Evolutionary conservation across 139 green algal species (phyloP).

Genomic region (Mesostigma viride): DNA sequence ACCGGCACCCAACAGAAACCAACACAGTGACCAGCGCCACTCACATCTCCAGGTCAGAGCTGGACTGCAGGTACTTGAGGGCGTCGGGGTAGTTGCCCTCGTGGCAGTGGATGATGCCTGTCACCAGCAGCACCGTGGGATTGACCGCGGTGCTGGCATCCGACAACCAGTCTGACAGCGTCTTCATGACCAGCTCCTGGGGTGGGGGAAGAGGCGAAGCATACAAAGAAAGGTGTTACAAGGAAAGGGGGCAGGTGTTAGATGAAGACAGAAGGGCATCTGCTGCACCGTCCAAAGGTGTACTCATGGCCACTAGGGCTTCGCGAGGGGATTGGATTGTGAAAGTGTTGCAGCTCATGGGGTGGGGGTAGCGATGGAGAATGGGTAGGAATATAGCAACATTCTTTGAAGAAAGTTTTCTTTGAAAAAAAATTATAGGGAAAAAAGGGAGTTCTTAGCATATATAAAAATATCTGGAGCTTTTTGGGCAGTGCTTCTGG

Average conservation of each 20-base stretch:
- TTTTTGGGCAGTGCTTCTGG: no score
- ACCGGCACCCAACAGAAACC: conserved; percentile 6
- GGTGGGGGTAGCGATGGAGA: no score
- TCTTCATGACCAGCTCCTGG: conserved; percentile 38
- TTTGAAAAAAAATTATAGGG: no score
- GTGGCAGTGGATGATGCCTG: conserved; percentile 56
- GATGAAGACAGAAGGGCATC: background rate
- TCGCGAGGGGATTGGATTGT: no score
- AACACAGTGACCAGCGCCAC: conserved; percentile 62
- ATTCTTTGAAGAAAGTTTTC: no score
- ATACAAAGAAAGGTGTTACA: no score
- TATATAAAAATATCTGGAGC: no score
- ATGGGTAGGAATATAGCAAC: no score
- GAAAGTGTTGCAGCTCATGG: no score
- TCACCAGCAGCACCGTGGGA: conserved; percentile 63
- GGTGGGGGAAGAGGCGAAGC: background rate
- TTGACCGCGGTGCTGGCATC: conserved; percentile 67
- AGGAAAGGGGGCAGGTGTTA: background rate
- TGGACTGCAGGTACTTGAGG: conserved; percentile 60
- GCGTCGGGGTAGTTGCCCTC: conserved; percentile 88
- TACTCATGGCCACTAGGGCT: no score
- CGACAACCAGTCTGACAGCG: conserved; percentile 56
- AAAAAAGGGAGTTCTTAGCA: no score
- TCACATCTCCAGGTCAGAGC: conserved; percentile 31
- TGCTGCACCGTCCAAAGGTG: background rate